A percentile compares a stretch with the other conserved stretches of the same genome.
These are phyloP conservation scores for Talaromyces ruber DNA, from an alignment of 495 filamentous ascomycete species.

Conservation along the genomic window DNA sequence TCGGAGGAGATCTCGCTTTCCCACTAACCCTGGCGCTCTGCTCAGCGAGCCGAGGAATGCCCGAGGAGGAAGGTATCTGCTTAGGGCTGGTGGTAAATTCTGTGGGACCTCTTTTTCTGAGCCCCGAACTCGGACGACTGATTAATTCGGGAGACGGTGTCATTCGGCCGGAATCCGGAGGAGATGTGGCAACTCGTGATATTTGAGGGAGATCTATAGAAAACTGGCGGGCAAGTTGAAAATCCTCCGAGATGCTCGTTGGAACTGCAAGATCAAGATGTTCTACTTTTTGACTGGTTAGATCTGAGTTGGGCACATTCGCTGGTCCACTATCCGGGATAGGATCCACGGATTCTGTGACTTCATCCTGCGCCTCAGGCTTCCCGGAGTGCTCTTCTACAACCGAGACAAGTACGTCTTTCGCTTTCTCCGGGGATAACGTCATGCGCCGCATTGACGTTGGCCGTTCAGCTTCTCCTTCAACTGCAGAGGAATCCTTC, in stretches of 20 bases:
- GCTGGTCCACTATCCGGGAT: not conserved
- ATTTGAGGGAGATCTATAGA: slow-evolving; percentile 7
- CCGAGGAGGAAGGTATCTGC: slow-evolving; percentile 27
- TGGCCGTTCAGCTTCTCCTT: slow-evolving; percentile 21
- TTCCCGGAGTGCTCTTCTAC: slow-evolving; percentile 54
- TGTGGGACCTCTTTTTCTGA: not conserved
- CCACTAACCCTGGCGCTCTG: slow-evolving; percentile 27
- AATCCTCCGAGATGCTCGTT: slow-evolving; percentile 22
- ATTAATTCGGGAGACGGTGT: slow-evolving; percentile 7
- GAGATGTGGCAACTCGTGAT: slow-evolving; percentile 9
- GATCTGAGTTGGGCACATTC: not conserved
- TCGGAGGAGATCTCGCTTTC: slow-evolving; percentile 50
- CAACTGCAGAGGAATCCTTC: slow-evolving; percentile 37
- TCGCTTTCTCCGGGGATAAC: slow-evolving; percentile 58
- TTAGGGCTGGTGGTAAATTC: not conserved
- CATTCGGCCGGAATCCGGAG: slow-evolving; percentile 2
- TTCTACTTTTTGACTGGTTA: slow-evolving; percentile 43
- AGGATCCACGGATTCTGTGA: slow-evolving; percentile 4
- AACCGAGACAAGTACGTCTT: slow-evolving; percentile 59
- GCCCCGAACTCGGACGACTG: not conserved
- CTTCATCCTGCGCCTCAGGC: slow-evolving; percentile 15
- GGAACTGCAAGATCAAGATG: slow-evolving; percentile 67
- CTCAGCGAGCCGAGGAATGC: slow-evolving; percentile 44
- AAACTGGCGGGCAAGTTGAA: slow-evolving; percentile 5
- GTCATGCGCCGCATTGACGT: slow-evolving; percentile 38